These are phyloP conservation scores for Penicillium malachiteum DNA, from an alignment of 495 filamentous ascomycete genomes.

Conservation along the genomic window DNA sequence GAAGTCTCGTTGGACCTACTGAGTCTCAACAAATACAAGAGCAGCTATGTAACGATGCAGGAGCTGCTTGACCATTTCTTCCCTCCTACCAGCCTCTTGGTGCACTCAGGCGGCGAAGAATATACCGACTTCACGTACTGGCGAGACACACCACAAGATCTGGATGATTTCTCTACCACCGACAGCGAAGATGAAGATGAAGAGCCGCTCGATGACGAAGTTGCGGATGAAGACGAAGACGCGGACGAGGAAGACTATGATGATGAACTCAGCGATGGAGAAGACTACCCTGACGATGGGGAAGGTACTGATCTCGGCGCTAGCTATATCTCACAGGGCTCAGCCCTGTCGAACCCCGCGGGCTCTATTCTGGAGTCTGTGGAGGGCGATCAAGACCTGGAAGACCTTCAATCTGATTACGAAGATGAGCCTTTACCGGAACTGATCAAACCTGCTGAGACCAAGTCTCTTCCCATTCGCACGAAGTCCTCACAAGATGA, in stretches of 20 bases:
- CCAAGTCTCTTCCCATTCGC: slow-evolving; percentile 24
- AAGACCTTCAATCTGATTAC: slow-evolving; percentile 19
- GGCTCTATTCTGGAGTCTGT: slow-evolving; percentile 40
- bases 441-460: not conserved
- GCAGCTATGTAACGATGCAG: slow-evolving; percentile 93
- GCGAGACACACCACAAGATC: slow-evolving; percentile 69
- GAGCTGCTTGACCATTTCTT: slow-evolving; percentile 98
- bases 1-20: slow-evolving; percentile 93
- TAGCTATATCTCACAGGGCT: slow-evolving; percentile 59
- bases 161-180: slow-evolving; percentile 77
- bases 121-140: slow-evolving; percentile 90
- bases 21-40: slow-evolving; percentile 90
- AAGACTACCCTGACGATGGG: slow-evolving; percentile 45
- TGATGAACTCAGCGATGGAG: slow-evolving; percentile 38
- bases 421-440: not conserved
- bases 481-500: slow-evolving; percentile 15
- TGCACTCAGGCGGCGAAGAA: slow-evolving; percentile 77
- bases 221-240: slow-evolving; percentile 43
- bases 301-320: slow-evolving; percentile 49
- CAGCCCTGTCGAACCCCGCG: slow-evolving; percentile 50
- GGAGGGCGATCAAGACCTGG: slow-evolving; percentile 19
- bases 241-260: slow-evolving; percentile 44
- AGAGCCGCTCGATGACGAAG: slow-evolving; percentile 45
- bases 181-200: slow-evolving; percentile 61
- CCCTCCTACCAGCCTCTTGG: slow-evolving; percentile 72